Evolutionary conservation across 371 early-diverging fungal genomes (phyloP), one percentile per base, ranked within the genome.

Genomic region (Mucor racemosus): DNA sequence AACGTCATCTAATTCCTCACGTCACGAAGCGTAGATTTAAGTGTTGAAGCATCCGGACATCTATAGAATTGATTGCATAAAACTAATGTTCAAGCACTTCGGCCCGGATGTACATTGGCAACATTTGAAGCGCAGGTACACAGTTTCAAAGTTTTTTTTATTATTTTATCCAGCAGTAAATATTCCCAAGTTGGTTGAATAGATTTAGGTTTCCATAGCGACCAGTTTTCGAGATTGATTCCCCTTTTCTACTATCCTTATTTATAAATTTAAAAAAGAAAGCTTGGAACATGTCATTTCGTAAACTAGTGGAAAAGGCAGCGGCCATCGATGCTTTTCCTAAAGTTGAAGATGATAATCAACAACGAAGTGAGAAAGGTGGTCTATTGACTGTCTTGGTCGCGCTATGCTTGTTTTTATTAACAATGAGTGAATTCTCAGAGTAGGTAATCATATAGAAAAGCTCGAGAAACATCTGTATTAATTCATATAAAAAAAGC

Each of bases 261-360:
- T 42, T 42, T 41, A 26, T 10, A 5, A 14, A 42, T 42, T 42
- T n/a, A 50, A 50, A 19, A 44, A 44, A 50, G 13, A 33, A 26
- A 34, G n/a, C 26, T 26, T 3, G 26, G 3, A 3, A 34, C 42
- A 70, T 70, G 71, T 57, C 66, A 38, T 65, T 72, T n/a, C 67
- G 74, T 41, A 63, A 67, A 36, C 50, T 72, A 9, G 64, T 64
- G 15, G 69, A 76, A 21, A 79, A 71, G 42, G 74, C 74, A n/a
- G 75, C 76, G 38, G 64, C 76, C 55, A 79, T 89, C 57, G 96
- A 97, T 78, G 96, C 93, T 10, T 97, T 97, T 69, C 92, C 93
- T 8, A 97, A 97, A 76, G 90, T 95, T 53, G 95, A 95, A 62
- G 78, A 81, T 44, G 91, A 90, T 62, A 90, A 92, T 69, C 89